Base-by-base conservation (phyloP, 192 early-diverging fungal genomes). In the Lobulomyces angularis region DNA sequence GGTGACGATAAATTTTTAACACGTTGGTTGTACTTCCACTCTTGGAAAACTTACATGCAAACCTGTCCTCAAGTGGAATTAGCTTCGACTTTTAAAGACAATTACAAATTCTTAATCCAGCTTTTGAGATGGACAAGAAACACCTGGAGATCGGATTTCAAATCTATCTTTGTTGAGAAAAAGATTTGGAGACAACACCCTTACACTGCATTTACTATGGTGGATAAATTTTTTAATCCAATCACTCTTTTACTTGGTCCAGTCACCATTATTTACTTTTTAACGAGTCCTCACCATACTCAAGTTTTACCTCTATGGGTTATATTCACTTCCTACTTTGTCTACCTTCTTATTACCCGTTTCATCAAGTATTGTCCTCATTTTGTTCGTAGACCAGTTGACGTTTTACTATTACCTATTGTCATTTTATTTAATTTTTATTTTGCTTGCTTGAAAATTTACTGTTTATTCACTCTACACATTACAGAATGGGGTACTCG, bases 1-100 rank as follows among this genome's bases (percentile, higher is more conserved):
- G 80, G 80, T 18, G 80, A 82, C 48, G 80, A 82, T 53, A 82
- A 82, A 42, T 82, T 80, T 44, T 51, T 82, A 49, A 82, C 80
- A 2, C 67, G 80, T 0, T 82, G 80, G 80, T 66, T 80, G 62
- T 68, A 77, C 12, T 79, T 61, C 2, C 72, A 80, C 46, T 61
- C 63, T 16, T 82, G 80, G 80, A 66, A 65, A 34, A 80, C 80
- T 4, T 74, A 71, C 52, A 71, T 79, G 3, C 80, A 82, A 37
- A 59, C 71, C 29, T 79, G 78, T 29, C 59, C 59, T 20, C 67
- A 82, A 48, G 80, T 73, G 37, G 80, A 82, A 25, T 53, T 82
- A 4, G 47, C 43, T 8, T 82, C 80, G 2, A 82, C 80, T 0
- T 82, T 82, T 58, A 82, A 82, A 55, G 71, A 80, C 57, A 79